These are phyloP conservation scores for Clarireedia sp. DNA, from an alignment of 2,329 filamentous ascomycete genomes.

Conservation along the genomic window DNA sequence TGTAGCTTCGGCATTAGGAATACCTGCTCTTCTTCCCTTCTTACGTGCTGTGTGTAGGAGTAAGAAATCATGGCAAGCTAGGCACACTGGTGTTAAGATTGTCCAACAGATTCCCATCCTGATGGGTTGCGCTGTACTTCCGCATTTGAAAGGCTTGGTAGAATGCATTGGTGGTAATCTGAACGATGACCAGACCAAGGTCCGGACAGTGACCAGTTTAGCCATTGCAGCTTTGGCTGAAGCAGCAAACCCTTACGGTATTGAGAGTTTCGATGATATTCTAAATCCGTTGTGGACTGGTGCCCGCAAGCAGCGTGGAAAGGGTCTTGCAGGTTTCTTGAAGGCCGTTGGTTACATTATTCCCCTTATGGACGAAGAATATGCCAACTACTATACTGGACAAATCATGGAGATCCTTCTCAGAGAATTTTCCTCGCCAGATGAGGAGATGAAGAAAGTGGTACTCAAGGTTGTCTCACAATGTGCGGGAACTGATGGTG, in stretches of 20 bases:
- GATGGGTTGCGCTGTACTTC: constrained; percentile 95
- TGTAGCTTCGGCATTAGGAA: constrained; percentile 90
- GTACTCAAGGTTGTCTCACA: constrained; percentile 96
- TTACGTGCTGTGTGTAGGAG: constrained; percentile 90
- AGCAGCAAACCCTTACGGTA: constrained; percentile 95
- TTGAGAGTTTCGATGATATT: constrained; percentile 97
- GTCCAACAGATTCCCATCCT: constrained; percentile 97
- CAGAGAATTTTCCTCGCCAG: constrained; percentile 90
- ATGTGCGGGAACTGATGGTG: constrained; percentile 87
- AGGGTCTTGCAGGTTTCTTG: constrained; percentile 88
- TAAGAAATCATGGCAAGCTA: constrained; percentile 98
- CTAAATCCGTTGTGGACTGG: constrained; percentile 96
- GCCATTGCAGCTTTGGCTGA: constrained; percentile 93
- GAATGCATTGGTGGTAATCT: constrained; percentile 95
- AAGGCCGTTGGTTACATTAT: constrained; percentile 99
- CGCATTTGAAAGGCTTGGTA: constrained; percentile 90
- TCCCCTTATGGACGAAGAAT: constrained; percentile 98
- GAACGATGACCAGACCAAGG: constrained; percentile 96
- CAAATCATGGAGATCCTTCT: constrained; percentile 99
- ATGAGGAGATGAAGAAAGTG: constrained; percentile 99
- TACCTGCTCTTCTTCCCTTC: constrained; percentile 91
- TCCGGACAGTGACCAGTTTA: constrained; percentile 89
- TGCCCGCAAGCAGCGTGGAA: constrained; percentile 90
- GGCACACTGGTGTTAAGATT: constrained; percentile 98
- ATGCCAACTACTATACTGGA: constrained; percentile 96